Percentiles rank a stretch among this genome's conserved stretches.
Evolutionary conservation across 1,284 basidiomycete genomes (phyloP).

Genomic region (Puccinia novopanici): DNA sequence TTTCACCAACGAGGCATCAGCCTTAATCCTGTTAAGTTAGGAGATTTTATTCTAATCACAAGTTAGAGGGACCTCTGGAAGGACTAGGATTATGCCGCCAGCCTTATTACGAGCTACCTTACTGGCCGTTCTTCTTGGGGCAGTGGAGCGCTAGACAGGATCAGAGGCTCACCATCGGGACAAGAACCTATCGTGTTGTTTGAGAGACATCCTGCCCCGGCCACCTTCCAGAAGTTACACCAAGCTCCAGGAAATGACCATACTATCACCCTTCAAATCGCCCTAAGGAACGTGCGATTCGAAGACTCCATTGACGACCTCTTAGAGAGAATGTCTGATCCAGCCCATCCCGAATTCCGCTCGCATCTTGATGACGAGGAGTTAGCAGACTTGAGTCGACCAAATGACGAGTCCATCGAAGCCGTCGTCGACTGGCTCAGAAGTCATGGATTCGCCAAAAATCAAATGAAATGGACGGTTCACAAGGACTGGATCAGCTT

Average conservation of each 20-base stretch:
- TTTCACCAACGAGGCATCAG: background rate
- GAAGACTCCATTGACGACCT: constrained; percentile 40
- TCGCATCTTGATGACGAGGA: constrained; percentile 35
- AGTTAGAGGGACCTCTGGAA: background rate
- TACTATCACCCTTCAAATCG: constrained; percentile 40
- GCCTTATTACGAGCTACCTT: background rate
- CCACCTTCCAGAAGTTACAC: constrained; percentile 15
- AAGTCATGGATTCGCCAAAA: constrained; percentile 11
- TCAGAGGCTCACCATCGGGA: background rate
- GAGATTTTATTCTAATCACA: background rate
- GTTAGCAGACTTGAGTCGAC: constrained; percentile 11
- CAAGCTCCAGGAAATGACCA: constrained; percentile 18
- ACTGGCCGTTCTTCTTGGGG: background rate
- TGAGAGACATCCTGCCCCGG: constrained; percentile 32
- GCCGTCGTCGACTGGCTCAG: constrained; percentile 30
- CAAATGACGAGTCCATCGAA: constrained; percentile 37
- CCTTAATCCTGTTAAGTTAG: background rate
- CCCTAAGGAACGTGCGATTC: constrained; percentile 19
- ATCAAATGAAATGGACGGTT: constrained; percentile 17
- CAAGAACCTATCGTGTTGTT: constrained; percentile 25
- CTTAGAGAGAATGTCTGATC: constrained; percentile 42
- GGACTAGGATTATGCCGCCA: background rate
- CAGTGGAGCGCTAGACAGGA: background rate
- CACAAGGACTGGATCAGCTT: constrained; percentile 47
- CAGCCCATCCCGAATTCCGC: constrained; percentile 15